Evolutionary conservation across 2,329 filamentous ascomycete species (phyloP).

Genomic region (Sporothrix pallida): DNA sequence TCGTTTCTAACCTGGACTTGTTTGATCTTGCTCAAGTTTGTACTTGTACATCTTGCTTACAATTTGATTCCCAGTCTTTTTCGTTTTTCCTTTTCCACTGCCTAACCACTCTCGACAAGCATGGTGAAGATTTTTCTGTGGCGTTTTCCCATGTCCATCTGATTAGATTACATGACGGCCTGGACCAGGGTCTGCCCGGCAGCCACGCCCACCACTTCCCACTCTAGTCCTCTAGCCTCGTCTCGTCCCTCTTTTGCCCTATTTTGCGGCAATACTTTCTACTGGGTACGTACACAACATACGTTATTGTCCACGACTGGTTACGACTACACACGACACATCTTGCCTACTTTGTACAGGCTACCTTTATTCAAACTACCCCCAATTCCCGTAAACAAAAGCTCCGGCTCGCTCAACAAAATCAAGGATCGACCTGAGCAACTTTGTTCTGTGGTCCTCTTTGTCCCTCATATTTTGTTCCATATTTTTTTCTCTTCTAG

Average conservation of each 20-base stretch:
- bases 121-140: conserved; percentile 8
- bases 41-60: neutral
- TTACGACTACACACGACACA: too few relatives aligned
- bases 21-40: neutral
- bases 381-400: neutral
- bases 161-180: conserved; percentile 4
- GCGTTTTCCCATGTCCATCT: conserved; percentile 6
- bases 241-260: neutral
- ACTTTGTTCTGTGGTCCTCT: neutral
- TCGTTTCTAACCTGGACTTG: too few relatives aligned
- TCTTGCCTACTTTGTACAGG: too few relatives aligned
- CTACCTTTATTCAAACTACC: too few relatives aligned
- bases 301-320: too few relatives aligned
- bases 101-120: neutral
- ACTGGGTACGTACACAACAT: too few relatives aligned
- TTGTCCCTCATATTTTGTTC: neutral
- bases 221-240: neutral
- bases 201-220: neutral
- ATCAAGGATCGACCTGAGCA: neutral
- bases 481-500: neutral
- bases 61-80: neutral
- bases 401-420: neutral
- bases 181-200: neutral
- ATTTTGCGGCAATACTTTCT: neutral
- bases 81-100: neutral